Base-by-base conservation (phyloP, 495 filamentous ascomycete species). In the Neurospora sp. region DNA sequence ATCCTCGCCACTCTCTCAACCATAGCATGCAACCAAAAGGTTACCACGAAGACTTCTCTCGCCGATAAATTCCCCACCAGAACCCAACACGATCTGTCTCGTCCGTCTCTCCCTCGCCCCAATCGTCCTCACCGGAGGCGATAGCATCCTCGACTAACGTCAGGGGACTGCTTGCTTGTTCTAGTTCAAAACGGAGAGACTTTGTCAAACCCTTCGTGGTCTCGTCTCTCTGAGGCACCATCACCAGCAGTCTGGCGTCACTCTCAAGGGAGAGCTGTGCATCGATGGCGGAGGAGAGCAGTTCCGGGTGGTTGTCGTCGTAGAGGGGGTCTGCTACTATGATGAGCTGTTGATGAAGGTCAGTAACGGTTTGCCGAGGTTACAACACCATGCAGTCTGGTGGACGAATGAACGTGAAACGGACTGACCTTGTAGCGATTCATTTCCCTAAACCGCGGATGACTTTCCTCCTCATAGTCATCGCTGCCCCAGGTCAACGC, bases 291-390 rank as follows among this genome's bases (percentile, higher is more conserved):
- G 78, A 78, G 0, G 84, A 76, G 12, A 86, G 74, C 1, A 86
- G 80, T 8, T 76, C 74, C 0, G 84, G 84, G 48, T 86, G 84
- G 44, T 83, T 73, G 71, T 86, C 84, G 42, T 86, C 84, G 69
- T 86, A 86, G 2, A 86, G 70, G 10, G 81, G 74, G 69, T 86
- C 84, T 8, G 84, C 83, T 7, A 76, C 83, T 8, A 86, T 78
- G 20, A 85, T 72, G 27, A 86, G 79, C 83, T 84, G 69, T n/a
- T 37, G 4, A 27, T 0, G 8, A 2, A 3, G 8, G 41, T 40
- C 27, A 40, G 65, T 27, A 17, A 22, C 39, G 40, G 10, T 7
- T 45, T 53, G 16, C 17, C 20, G n/a, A 44, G 16, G 41, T 44
- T 17, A 44, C 3, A 8, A 44, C 16, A 44, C 27, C 8, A 59